Base-by-base conservation (phyloP, 179 eudicot species). In the Patellifolia procumbens region DNA sequence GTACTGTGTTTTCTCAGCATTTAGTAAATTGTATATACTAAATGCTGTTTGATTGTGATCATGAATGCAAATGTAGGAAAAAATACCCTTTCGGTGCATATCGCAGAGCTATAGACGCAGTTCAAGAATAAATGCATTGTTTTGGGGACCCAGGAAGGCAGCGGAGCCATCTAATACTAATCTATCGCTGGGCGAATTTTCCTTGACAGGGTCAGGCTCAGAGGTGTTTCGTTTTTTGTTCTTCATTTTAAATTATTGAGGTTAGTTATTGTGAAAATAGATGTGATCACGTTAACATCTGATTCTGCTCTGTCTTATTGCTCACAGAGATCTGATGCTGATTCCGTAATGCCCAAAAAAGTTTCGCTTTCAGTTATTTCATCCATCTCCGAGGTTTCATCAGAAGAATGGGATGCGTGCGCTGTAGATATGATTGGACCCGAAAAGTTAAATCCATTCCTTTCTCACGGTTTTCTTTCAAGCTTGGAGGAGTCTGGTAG, bases 361-460 rank as follows among this genome's bases (percentile, higher is more conserved):
- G 75, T 94, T 81, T 91, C 92, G 49, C 85, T 94, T 86, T 88
- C 92, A 45, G 91, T 86, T 69, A 78, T 87, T 74, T 86, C 98
- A 64, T 94, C 98, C 34, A 91, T 94, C 72, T 82, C 84, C 62
- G 90, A 94, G 76, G 87, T 94, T 86, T 78, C 90, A 42, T 74
- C 87, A 17, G 62, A 81, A 34, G 92, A 85, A 29, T 94, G 98
- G 98, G 97, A 94, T 88, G 92, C 92, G 48, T 94, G 98, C 81
- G 86, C 87, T 80, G 74, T 84, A 34, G 97, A 91, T 85, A 82
- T 96, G 22, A 74, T 86, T 45, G 96, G 97, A 67, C 84, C 85
- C 34, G 86, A 84, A 53, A 85, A 88, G 80, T 89, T 81, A 73
- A 94, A 94, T 85, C 98, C 98, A 9, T 94, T 94, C 81, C 87